Conservation (phyloP, 352 stramenopile species). For the Globisporangium sylvaticum region DNA sequence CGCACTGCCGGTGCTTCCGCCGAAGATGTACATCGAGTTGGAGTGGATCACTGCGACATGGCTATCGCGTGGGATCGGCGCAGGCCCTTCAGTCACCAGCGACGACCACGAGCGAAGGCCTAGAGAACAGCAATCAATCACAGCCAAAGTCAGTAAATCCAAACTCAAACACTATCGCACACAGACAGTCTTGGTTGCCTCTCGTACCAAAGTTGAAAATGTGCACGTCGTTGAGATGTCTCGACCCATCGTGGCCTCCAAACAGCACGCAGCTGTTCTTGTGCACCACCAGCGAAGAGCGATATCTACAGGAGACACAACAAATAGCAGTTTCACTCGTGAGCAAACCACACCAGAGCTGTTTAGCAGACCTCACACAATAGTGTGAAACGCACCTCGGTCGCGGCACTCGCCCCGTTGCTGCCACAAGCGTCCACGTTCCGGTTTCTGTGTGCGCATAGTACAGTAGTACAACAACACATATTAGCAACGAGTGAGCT, state of each 20-base stretch:
- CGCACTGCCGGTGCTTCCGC: slow-evolving; percentile 92
- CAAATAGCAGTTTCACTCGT: not conserved
- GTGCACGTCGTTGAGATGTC: slow-evolving; percentile 97
- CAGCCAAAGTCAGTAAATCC: not conserved
- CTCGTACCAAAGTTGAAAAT: slow-evolving; percentile 93
- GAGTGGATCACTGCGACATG: slow-evolving; percentile 94
- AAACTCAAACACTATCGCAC: not conserved
- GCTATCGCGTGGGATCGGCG: slow-evolving; percentile 94
- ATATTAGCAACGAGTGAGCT: not conserved
- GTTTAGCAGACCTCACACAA: not conserved
- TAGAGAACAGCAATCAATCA: slow-evolving; percentile 17
- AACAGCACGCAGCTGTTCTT: slow-evolving; percentile 94
- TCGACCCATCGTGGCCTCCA: slow-evolving; percentile 95
- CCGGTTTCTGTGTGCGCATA: slow-evolving; percentile 42
- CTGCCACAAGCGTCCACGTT: slow-evolving; percentile 85
- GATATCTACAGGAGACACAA: slow-evolving; percentile 42
- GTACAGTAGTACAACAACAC: not conserved
- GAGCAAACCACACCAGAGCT: not conserved
- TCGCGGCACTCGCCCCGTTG: slow-evolving; percentile 64
- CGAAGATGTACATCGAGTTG: slow-evolving; percentile 94
- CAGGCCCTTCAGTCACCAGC: slow-evolving; percentile 84
- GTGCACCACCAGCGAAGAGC: slow-evolving; percentile 89
- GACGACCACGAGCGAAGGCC: slow-evolving; percentile 85
- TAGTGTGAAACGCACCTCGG: slow-evolving; percentile 34
- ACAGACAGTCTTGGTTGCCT: not conserved